Base-by-base conservation (phyloP, 768 basidiomycete genomes). In the Tulasnella sp. region DNA sequence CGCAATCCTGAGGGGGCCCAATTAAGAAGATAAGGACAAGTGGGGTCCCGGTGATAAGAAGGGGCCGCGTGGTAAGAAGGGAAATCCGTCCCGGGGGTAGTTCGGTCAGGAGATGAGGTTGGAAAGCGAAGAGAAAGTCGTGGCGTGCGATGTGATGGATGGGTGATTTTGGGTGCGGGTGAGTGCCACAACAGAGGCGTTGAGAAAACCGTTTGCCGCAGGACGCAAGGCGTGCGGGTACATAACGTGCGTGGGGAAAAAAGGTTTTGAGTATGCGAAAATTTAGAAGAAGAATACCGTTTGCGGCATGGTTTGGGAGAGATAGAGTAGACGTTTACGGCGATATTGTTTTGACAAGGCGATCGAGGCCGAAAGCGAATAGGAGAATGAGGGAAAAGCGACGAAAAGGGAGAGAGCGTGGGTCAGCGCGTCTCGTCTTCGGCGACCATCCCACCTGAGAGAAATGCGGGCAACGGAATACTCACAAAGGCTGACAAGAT, bases 401-500 rank as follows among this genome's bases (percentile, higher is more conserved):
- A 37, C 37, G 37, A 37, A 37, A 50, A 24, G 16, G 64, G 18
- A 18, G 46, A 14, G 31, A 69, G 64, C 64, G 64, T 69, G 64
- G 64, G 64, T 69, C 31, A 69, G 64, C 34, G 34, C 28, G 34
- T 69, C 64, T 28, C 64, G 64, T 18, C 16, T 14, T 69, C 64
- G 64, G 64, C 31, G 64, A 69, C 64, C 64, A 69, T 69, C 28
- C 64, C 24, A 69, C 31, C n/a, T 69, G 28, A 54, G 64, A 69
- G 64, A 69, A 69, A 69, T 28, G 64, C 64, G 64, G 64, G n/a
- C 8, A 24, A 24, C 64, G 64, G 31, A 5, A 18, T 34, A 69
- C 64, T 69, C 64, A 69, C 64, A 69, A 69, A 69, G 28, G 64
- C 64, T 37, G 64, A 69, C 64, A 69, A 37, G 64, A 69, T 69